Conservation (phyloP, 352 stramenopile genomes). For the Phytophthora syringae region DNA sequence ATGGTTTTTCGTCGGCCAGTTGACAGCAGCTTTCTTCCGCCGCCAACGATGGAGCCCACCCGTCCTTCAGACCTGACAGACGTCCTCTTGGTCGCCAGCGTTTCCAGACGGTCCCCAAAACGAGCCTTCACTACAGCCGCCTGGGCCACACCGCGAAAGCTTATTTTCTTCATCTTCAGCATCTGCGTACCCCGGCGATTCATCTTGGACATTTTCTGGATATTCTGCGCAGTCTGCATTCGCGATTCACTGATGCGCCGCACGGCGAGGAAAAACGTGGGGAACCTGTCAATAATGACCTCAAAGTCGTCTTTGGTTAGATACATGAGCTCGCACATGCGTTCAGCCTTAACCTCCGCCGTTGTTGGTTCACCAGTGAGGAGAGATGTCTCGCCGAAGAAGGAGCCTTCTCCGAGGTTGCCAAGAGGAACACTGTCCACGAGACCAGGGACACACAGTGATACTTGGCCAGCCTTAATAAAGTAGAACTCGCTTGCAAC, state of each 20-base stretch:
- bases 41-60: slow-evolving; percentile 16
- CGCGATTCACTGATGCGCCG: slow-evolving; percentile 72
- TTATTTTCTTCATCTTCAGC: slow-evolving; percentile 32
- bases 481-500: slow-evolving; percentile 77
- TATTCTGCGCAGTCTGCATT: slow-evolving; percentile 70
- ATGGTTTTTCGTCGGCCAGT: slow-evolving; percentile 29
- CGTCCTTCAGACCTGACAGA: slow-evolving; percentile 18
- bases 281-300: slow-evolving; percentile 66
- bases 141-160: slow-evolving; percentile 24
- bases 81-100: slow-evolving; percentile 3
- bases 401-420: slow-evolving; percentile 75
- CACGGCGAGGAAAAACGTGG: slow-evolving; percentile 71
- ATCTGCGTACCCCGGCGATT: slow-evolving; percentile 43
- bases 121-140: slow-evolving; percentile 26
- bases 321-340: slow-evolving; percentile 71
- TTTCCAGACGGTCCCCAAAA: slow-evolving; percentile 23
- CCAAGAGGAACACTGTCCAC: slow-evolving; percentile 54
- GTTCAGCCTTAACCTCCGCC: slow-evolving; percentile 67
- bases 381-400: slow-evolving; percentile 78
- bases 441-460: slow-evolving; percentile 46
- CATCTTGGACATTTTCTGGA: slow-evolving; percentile 71
- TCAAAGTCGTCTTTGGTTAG: slow-evolving; percentile 66
- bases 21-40: slow-evolving; percentile 22
- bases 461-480: slow-evolving; percentile 72
- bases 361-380: slow-evolving; percentile 59